phyloP scores from a whole-genome alignment of 2,329 filamentous ascomycete genomes.

The Dendrostoma leiphaemia region DNA sequence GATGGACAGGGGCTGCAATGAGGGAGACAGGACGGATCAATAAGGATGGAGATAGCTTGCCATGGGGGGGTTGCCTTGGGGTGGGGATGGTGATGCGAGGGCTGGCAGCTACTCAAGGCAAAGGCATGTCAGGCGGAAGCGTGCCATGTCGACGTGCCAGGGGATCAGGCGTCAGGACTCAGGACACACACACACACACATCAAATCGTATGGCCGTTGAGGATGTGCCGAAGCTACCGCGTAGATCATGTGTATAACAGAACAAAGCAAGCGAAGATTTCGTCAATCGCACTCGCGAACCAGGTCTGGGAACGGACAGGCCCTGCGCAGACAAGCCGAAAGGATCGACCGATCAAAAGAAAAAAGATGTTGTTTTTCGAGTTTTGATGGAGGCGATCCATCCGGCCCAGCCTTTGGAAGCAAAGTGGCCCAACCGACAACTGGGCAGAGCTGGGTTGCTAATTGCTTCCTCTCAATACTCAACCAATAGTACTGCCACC shows the following conservation, averaged over 20 bases:
- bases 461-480: constrained; percentile 16
- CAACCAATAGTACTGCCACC: constrained; percentile 15
- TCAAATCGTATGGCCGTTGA: constrained; percentile 11
- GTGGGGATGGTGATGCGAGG: constrained; percentile 16
- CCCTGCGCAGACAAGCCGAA: constrained; percentile 1
- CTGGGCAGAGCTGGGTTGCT: no score
- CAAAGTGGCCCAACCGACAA: constrained; percentile 13
- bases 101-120: constrained; percentile 8
- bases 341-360: neutral
- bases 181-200: neutral
- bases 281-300: neutral
- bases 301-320: neutral
- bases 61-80: constrained; percentile 12
- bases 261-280: constrained; percentile 1
- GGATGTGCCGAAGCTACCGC: constrained; percentile 4
- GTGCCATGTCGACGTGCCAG: no score
- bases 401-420: neutral
- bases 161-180: neutral
- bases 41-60: constrained; percentile 11
- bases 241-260: constrained; percentile 9
- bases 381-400: constrained; percentile 3
- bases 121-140: constrained; percentile 12
- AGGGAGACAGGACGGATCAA: constrained; percentile 23
- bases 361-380: constrained; percentile 2
- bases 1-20: constrained; percentile 24